Evolutionary conservation across 768 basidiomycete genomes (phyloP).

Genomic region (Podaxis rugospora): DNA sequence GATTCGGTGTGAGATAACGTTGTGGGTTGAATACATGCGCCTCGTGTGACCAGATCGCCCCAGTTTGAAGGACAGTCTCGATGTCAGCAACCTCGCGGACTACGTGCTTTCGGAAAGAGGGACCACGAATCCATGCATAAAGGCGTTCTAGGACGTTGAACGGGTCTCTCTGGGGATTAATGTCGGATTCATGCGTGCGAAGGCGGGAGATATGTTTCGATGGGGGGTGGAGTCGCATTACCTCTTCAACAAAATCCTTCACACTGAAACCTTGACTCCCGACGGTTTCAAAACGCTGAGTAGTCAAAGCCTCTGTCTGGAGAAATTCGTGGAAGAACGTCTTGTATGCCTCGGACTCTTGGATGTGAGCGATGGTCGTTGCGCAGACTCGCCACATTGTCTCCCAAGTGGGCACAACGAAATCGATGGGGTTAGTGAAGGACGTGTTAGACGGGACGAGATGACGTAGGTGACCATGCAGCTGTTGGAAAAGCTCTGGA

Average conservation of each 20-base stretch:
- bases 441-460: constrained; percentile 33
- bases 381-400: constrained; percentile 61
- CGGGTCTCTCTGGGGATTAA: constrained; percentile 1
- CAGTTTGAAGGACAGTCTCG: constrained; percentile 27
- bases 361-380: constrained; percentile 31
- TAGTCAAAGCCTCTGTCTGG: constrained; percentile 30
- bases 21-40: constrained; percentile 37
- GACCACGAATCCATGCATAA: not conserved
- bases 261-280: constrained; percentile 22
- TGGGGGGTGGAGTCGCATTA: constrained; percentile 48
- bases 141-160: not conserved
- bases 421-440: constrained; percentile 41
- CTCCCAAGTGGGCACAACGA: constrained; percentile 57
- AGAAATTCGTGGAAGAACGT: constrained; percentile 25
- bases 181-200: constrained; percentile 1
- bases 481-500: constrained; percentile 22
- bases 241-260: constrained; percentile 36
- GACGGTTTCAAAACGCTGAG: constrained; percentile 23
- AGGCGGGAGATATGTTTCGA: constrained; percentile 40
- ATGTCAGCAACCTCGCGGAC: constrained; percentile 30
- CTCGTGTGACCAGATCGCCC: constrained; percentile 31
- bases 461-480: constrained; percentile 31
- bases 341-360: constrained; percentile 17
- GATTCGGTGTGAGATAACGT: constrained; percentile 15
- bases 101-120: not conserved